These are phyloP conservation scores for Mycena rosella DNA, from an alignment of 768 basidiomycete species.

Conservation along the genomic window DNA sequence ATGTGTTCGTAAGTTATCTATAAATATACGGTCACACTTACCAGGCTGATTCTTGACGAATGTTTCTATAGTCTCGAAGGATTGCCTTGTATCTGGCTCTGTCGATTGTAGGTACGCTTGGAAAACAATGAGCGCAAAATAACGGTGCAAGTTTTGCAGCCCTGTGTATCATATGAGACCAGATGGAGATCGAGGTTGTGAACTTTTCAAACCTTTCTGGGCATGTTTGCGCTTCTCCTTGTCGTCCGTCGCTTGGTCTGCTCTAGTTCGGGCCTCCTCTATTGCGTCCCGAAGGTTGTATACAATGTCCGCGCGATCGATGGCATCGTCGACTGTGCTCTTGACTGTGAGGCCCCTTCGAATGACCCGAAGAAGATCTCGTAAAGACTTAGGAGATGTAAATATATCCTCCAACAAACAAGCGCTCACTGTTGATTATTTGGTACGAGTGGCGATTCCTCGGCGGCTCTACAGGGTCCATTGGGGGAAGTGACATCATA, in stretches of 20 bases:
- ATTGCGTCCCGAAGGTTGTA: constrained; percentile 91
- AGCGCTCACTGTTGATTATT: constrained; percentile 85
- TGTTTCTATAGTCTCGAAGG: constrained; percentile 81
- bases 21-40: constrained; percentile 44
- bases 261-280: constrained; percentile 81
- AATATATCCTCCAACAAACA: neutral
- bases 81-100: constrained; percentile 82
- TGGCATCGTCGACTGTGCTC: constrained; percentile 85
- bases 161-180: constrained; percentile 54
- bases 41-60: constrained; percentile 91
- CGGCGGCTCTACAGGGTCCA: constrained; percentile 47
- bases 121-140: constrained; percentile 89
- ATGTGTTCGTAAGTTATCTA: neutral
- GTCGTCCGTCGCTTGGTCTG: constrained; percentile 83
- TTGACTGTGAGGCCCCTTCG: constrained; percentile 91
- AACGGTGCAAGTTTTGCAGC: constrained; percentile 84
- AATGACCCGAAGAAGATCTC: constrained; percentile 87
- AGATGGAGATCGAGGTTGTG: constrained; percentile 8
- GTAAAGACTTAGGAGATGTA: neutral
- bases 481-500: constrained; percentile 51
- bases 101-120: constrained; percentile 90
- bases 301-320: constrained; percentile 87
- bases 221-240: constrained; percentile 73
- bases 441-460: constrained; percentile 78
- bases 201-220: constrained; percentile 70